These are phyloP conservation scores for Talaromyces ruber DNA, from an alignment of 495 filamentous ascomycete genomes.

Conservation along the genomic window DNA sequence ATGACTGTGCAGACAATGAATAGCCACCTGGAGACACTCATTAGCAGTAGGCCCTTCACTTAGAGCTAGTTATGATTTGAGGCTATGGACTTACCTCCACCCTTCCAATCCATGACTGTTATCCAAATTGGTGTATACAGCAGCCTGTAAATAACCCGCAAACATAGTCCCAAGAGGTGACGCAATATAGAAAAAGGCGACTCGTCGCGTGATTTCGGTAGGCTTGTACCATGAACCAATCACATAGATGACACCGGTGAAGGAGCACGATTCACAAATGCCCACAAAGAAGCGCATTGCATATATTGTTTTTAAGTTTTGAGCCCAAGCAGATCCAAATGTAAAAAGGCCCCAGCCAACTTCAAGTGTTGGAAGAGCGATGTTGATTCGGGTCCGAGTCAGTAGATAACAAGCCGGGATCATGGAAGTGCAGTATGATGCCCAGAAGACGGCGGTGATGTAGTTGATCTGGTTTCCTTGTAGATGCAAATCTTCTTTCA, in stretches of 20 bases:
- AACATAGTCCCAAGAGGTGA: slow-evolving; percentile 19
- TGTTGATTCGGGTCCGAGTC: slow-evolving; percentile 12
- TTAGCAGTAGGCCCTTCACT: neutral
- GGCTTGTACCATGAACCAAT: slow-evolving; percentile 22
- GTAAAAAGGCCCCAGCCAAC: slow-evolving; percentile 13
- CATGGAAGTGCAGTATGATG: slow-evolving; percentile 20
- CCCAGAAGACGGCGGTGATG: slow-evolving; percentile 26
- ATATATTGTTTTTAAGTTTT: slow-evolving; percentile 11
- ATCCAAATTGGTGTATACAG: slow-evolving; percentile 19
- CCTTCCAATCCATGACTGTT: slow-evolving; percentile 14
- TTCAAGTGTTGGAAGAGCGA: slow-evolving; percentile 11
- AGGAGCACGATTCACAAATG: slow-evolving; percentile 12
- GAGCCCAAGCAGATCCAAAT: slow-evolving; percentile 11
- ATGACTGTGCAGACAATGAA: slow-evolving; percentile 20
- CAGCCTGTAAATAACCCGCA: slow-evolving; percentile 20
- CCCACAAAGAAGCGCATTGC: slow-evolving; percentile 15
- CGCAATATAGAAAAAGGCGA: slow-evolving; percentile 18
- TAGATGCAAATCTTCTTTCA: slow-evolving; percentile 14
- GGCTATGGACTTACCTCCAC: slow-evolving; percentile 13
- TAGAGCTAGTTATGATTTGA: neutral
- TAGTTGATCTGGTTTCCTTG: slow-evolving; percentile 17
- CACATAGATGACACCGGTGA: slow-evolving; percentile 14
- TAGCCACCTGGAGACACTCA: slow-evolving; percentile 12
- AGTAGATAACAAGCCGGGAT: slow-evolving; percentile 15
- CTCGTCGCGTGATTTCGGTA: slow-evolving; percentile 16